Conservation (phyloP, 2,329 filamentous ascomycete species). For the Stenocarpella maydis region DNA sequence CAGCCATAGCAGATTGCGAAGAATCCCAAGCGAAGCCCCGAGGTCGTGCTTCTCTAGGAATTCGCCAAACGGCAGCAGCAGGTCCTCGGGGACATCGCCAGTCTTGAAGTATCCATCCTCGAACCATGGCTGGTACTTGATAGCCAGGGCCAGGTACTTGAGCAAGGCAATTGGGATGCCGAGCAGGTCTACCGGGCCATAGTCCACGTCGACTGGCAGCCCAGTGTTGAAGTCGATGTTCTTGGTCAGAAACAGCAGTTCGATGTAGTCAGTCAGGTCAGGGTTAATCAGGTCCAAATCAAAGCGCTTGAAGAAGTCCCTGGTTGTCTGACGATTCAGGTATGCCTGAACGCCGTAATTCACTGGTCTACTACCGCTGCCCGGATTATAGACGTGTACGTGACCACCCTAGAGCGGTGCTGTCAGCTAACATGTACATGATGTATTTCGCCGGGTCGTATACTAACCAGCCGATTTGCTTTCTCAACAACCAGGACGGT, state of each 20-base stretch:
- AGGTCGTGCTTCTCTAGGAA: slow-evolving; percentile 28
- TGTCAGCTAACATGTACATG: background rate
- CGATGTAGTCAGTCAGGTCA: slow-evolving; percentile 31
- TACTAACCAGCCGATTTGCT: slow-evolving; percentile 11
- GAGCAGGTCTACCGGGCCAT: slow-evolving; percentile 41
- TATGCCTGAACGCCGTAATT: slow-evolving; percentile 47
- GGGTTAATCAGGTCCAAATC: slow-evolving; percentile 43
- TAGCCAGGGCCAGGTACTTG: slow-evolving; percentile 1
- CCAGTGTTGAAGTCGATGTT: slow-evolving; percentile 19
- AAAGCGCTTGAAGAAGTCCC: slow-evolving; percentile 52
- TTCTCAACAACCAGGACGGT: slow-evolving; percentile 37
- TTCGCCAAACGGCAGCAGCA: slow-evolving; percentile 18
- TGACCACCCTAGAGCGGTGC: slow-evolving; percentile 44
- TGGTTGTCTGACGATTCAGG: slow-evolving; percentile 42
- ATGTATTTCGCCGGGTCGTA: background rate
- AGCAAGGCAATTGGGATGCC: slow-evolving; percentile 44
- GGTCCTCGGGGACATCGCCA: slow-evolving; percentile 18
- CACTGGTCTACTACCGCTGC: slow-evolving; percentile 40
- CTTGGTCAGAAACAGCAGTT: slow-evolving; percentile 13
- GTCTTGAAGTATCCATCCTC: slow-evolving; percentile 23
- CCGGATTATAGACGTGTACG: slow-evolving; percentile 53
- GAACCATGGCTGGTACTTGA: slow-evolving; percentile 22
- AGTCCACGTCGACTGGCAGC: slow-evolving; percentile 32
- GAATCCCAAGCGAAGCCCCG: slow-evolving; percentile 14
- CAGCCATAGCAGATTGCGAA: slow-evolving; percentile 23